Base-by-base conservation (phyloP, 108 stramenopile genomes). In the Cyclostephanos tholiformis region DNA sequence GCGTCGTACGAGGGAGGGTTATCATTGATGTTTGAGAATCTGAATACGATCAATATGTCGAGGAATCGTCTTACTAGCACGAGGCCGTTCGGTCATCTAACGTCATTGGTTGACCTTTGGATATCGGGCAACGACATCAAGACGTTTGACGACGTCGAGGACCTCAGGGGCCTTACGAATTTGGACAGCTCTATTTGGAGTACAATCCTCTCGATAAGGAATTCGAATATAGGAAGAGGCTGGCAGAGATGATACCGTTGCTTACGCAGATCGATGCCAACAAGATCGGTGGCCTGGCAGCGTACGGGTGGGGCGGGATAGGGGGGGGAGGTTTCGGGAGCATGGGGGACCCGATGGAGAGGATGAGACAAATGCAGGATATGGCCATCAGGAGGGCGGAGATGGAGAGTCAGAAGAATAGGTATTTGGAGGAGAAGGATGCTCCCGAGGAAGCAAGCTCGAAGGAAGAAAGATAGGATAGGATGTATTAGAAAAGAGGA, bases 181-280 rank as follows among this genome's bases (percentile, higher is more conserved):
- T 79, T 99, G 82, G 86, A 91, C 29, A 95, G 92, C 13, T 99
- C 8, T 99, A 99, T 79, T 81, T 99, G 66, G 99, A 99, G 81
- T 96, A 97, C 82, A 98, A 97, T 73, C 96, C 97, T 0, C 72
- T 98, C 14, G 90, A 87, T 19, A 79, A 85, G 51, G 97, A 98
- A 50, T 91, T 88, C 72, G 91, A 94, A 64, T 96, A 96, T 82
- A 73, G 95, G 10, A 92, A 90, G 76, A 85, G 79, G 68, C 56
- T 96, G 23, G 82, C 80, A 22, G 84, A 92, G 73, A 77, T 86
- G 63, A 84, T 94, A n/a, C 92, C 95, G 26, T 76, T 71, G 35
- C 63, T 96, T 68, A 84, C 74, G 22, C 91, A 96, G 69, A 96
- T 96, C 76, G 95, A 96, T 82, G 95, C 95, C 50, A 89, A 84